These are phyloP conservation scores for Sideroxylon spinosum DNA, from an alignment of 179 eudicot species.

Conservation along the genomic window DNA sequence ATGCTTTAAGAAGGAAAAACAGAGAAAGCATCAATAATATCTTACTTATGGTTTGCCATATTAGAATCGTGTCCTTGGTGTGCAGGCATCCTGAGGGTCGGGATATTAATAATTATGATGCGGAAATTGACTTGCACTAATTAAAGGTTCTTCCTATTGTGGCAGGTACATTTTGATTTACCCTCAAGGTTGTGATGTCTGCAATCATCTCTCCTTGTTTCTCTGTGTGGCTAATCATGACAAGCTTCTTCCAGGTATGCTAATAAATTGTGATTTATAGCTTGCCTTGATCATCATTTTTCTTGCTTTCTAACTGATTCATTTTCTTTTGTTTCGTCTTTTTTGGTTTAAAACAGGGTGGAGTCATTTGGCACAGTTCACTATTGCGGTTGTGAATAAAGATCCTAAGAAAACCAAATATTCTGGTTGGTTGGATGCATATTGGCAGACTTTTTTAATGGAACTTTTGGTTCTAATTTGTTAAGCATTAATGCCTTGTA, in stretches of 20 bases:
- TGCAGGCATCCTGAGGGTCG: neutral
- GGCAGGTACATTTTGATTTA: conserved; percentile 90
- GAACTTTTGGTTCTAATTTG: conserved; percentile 9
- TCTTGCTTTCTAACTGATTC: conserved; percentile 9
- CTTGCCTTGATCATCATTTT: neutral
- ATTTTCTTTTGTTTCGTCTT: too few relatives aligned
- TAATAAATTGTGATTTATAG: neutral
- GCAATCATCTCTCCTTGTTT: conserved; percentile 94
- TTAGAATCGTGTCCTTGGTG: neutral
- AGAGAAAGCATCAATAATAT: neutral
- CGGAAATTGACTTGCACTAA: neutral
- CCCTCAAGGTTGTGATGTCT: conserved; percentile 96
- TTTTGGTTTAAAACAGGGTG: conserved; percentile 49
- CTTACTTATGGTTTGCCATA: neutral
- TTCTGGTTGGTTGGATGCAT: conserved; percentile 51
- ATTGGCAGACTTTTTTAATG: conserved; percentile 4
- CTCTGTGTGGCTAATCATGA: conserved; percentile 95
- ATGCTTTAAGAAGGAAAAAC: too few relatives aligned
- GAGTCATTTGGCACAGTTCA: conserved; percentile 98
- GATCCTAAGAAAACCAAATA: conserved; percentile 84
- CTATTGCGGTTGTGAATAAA: conserved; percentile 88
- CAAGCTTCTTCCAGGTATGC: conserved; percentile 93
- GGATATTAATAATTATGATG: neutral
- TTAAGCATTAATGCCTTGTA: conserved; percentile 10
- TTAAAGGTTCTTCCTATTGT: conserved; percentile 11